Percentiles rank a stretch among this genome's conserved stretches.
Conservation (phyloP, 75 land plant genomes). For the Cryptomeria japonica region DNA sequence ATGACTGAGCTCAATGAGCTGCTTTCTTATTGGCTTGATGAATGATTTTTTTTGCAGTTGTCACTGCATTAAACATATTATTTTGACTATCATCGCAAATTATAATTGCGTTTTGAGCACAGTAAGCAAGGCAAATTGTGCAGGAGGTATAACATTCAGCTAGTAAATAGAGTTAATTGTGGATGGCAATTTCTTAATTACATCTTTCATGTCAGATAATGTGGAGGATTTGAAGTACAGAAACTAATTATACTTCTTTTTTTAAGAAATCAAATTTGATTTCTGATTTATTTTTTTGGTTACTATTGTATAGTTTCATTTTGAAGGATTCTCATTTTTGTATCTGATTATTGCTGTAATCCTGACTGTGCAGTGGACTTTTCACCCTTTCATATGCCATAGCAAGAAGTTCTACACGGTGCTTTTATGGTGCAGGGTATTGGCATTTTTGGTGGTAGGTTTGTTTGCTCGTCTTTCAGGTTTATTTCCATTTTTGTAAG, state of each 20-base stretch:
- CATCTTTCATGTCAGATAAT: neutral
- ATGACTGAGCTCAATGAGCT: neutral
- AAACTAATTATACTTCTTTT: conserved; percentile 1
- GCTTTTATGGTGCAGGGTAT: conserved; percentile 84
- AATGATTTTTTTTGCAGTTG: neutral
- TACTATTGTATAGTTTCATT: neutral
- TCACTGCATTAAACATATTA: neutral
- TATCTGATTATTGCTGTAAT: conserved; percentile 15
- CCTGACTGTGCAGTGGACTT: conserved; percentile 76
- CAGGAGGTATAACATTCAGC: neutral
- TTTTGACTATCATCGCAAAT: neutral
- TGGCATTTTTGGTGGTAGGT: conserved; percentile 87
- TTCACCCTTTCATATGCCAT: conserved; percentile 88
- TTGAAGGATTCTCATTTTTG: neutral
- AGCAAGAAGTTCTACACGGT: conserved; percentile 95
- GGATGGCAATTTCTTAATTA: neutral
- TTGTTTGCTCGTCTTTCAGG: neutral
- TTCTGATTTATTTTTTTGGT: neutral
- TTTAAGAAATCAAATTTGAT: neutral
- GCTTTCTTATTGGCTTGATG: neutral
- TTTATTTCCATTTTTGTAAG: neutral
- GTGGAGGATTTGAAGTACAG: neutral
- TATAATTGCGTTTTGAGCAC: neutral
- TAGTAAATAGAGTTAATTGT: neutral
- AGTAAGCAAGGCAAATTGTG: neutral